Conservation (phyloP, 331 rosid genomes). For the Quercus lobata region DNA sequence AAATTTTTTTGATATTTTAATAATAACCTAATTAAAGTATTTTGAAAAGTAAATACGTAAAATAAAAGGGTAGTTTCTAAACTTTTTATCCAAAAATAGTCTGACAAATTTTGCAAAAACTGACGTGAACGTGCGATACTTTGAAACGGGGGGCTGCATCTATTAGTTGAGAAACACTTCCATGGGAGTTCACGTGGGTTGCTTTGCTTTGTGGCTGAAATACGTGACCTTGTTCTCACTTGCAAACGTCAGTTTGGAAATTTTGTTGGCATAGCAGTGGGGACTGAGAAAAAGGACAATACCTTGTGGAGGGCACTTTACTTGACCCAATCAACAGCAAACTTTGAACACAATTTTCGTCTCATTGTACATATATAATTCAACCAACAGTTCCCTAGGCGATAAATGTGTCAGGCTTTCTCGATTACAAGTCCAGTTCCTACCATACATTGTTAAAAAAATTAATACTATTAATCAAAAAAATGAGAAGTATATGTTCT, state of each 20-base stretch:
- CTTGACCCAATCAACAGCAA: neutral
- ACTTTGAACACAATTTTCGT: neutral
- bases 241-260: neutral
- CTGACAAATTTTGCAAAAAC: too few species aligned
- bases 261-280: neutral
- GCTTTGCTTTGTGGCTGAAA: neutral
- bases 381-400: neutral
- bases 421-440: neutral
- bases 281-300: slow-evolving; percentile 5
- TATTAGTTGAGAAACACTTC: neutral
- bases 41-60: too few species aligned
- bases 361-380: neutral
- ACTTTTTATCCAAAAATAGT: too few species aligned
- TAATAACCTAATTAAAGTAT: too few species aligned
- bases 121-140: too few species aligned
- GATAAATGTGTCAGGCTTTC: neutral
- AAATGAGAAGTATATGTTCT: neutral
- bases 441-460: neutral
- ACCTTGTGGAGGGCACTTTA: slow-evolving; percentile 25
- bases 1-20: too few species aligned
- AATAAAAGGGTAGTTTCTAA: too few species aligned
- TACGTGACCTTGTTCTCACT: neutral
- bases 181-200: slow-evolving; percentile 11
- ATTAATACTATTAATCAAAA: neutral
- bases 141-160: too few species aligned